A percentile compares a stretch with the other conserved stretches of the same genome.
These are phyloP conservation scores for Eremochloa ophiuroides DNA, from an alignment of 176 grass and related monocot genomes.

Conservation along the genomic window DNA sequence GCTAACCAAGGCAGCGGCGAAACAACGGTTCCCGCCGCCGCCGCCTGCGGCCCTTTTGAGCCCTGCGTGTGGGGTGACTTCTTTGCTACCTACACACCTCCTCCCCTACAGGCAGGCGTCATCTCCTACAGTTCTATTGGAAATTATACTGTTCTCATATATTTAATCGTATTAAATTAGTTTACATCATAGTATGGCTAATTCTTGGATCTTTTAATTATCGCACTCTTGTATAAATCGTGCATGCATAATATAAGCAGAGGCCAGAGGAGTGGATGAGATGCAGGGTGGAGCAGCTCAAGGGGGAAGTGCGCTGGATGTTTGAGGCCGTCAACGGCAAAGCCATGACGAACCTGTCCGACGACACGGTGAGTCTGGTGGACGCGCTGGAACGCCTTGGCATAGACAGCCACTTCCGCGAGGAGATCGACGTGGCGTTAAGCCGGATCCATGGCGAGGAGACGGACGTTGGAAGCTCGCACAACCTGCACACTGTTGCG, in stretches of 20 bases:
- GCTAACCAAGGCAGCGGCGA: not conserved
- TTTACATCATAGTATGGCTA: no score
- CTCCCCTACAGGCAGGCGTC: not conserved
- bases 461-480: not conserved
- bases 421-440: not conserved
- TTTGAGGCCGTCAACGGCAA: not conserved
- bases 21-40: not conserved
- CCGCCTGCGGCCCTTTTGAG: not conserved
- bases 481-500: not conserved
- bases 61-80: slow-evolving; percentile 16
- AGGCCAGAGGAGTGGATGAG: not conserved
- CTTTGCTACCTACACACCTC: not conserved
- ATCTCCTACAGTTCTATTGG: no score
- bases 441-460: not conserved
- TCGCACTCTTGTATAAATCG: no score
- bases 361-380: not conserved
- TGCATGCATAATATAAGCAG: not conserved
- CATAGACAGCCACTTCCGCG: not conserved
- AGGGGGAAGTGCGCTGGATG: not conserved
- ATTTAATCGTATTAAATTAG: no score
- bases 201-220: no score
- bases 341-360: not conserved
- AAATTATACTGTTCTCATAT: no score
- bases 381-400: not conserved
- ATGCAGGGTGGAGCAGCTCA: not conserved